Evolutionary conservation across 148 eudicot genomes (phyloP).

Genomic region (Vaccinium myrtillus): DNA sequence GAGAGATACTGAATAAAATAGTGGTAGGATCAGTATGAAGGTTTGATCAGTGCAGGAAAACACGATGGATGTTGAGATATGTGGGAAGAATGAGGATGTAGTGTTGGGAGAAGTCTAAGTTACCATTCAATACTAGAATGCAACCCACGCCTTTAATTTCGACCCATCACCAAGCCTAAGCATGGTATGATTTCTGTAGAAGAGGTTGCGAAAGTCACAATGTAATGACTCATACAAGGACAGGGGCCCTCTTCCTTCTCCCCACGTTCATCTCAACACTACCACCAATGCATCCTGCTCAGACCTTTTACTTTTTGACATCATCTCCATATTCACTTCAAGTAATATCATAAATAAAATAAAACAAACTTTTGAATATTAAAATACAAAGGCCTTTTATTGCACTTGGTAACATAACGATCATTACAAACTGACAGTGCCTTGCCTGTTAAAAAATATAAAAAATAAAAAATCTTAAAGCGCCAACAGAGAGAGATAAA

Average conservation of each 20-base stretch:
- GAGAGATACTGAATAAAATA: no score
- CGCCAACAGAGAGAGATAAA: not conserved
- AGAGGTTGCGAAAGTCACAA: no score
- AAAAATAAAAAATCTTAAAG: no score
- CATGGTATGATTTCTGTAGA: constrained; percentile 15
- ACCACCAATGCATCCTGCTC: constrained; percentile 47
- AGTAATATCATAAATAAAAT: not conserved
- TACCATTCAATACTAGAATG: constrained; percentile 77
- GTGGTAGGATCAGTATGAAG: constrained; percentile 51
- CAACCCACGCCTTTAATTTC: constrained; percentile 72
- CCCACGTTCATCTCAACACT: constrained; percentile 21
- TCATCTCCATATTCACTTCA: constrained; percentile 49
- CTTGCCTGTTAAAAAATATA: no score
- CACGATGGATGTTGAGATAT: constrained; percentile 18
- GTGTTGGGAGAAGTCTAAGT: constrained; percentile 83
- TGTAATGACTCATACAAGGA: constrained; percentile 51
- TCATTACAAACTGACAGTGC: not conserved
- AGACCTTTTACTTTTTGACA: constrained; percentile 73
- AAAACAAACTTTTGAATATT: not conserved
- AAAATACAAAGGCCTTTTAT: not conserved
- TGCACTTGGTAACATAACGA: not conserved
- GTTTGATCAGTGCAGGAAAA: constrained; percentile 53
- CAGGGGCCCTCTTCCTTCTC: constrained; percentile 21
- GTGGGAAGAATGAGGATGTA: not conserved
- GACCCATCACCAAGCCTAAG: constrained; percentile 50